Evolutionary conservation across 306 rosid genomes (phyloP).

Genomic region (Quercus aquifolioides): DNA sequence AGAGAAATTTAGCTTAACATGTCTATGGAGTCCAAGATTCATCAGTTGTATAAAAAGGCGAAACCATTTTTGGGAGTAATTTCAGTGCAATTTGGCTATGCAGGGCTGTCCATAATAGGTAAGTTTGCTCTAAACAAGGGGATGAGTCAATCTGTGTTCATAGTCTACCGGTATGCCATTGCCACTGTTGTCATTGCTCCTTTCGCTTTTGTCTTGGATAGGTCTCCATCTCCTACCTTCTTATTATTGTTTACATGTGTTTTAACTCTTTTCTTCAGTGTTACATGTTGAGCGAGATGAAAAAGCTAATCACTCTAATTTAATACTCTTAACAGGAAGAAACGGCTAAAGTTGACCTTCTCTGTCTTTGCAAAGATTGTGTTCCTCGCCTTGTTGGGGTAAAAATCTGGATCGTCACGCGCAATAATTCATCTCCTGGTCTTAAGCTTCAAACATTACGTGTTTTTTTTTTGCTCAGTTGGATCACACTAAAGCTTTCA

Average conservation of each 20-base stretch:
- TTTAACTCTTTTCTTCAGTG: too few relatives aligned
- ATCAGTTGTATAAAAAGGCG: not conserved
- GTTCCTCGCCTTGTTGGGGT: slow-evolving; percentile 42
- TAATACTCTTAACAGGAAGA: slow-evolving; percentile 30
- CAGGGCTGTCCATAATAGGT: slow-evolving; percentile 39
- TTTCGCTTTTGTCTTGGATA: slow-evolving; percentile 47
- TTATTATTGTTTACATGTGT: not conserved
- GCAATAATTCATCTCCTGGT: not conserved
- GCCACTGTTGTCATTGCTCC: slow-evolving; percentile 43
- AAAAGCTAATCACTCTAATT: too few relatives aligned
- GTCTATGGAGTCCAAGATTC: slow-evolving; percentile 7
- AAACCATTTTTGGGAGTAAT: slow-evolving; percentile 39
- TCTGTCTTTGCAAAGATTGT: slow-evolving; percentile 32
- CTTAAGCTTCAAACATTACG: not conserved
- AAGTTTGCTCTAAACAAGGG: slow-evolving; percentile 46
- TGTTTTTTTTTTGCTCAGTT: not conserved
- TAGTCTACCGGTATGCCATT: slow-evolving; percentile 35
- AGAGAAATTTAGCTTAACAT: not conserved
- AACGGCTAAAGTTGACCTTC: slow-evolving; percentile 47
- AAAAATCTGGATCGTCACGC: not conserved
- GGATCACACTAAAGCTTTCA: not conserved
- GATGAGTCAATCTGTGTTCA: slow-evolving; percentile 44
- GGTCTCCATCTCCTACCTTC: slow-evolving; percentile 16
- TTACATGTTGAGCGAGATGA: too few relatives aligned
- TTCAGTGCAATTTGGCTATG: slow-evolving; percentile 41